Percentiles rank a stretch among this genome's conserved stretches.
phyloP scores from a whole-genome alignment of 352 stramenopile species.

The Globisporangium splendens region DNA sequence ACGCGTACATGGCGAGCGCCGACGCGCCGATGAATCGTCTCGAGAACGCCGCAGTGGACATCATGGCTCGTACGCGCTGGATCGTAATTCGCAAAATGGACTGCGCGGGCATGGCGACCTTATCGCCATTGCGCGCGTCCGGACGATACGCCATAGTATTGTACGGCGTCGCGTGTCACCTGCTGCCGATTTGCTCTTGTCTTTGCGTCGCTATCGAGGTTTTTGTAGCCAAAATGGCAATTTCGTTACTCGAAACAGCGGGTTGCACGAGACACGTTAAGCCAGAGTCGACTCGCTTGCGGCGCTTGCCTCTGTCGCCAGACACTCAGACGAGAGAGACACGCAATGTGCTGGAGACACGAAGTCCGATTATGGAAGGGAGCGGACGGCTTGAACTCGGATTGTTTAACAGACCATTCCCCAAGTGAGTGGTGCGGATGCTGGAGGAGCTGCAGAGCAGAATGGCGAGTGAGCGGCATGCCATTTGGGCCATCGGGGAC shows the following conservation, averaged over 20 bases:
- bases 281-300: not conserved
- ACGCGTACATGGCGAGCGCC: conserved; percentile 35
- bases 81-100: not conserved
- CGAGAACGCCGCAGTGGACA: conserved; percentile 29
- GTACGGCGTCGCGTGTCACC: conserved; percentile 19
- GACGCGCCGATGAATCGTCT: conserved; percentile 31
- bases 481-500: not conserved
- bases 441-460: not conserved
- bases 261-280: not conserved
- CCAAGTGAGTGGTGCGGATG: not conserved
- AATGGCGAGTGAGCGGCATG: not conserved
- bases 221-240: conserved; percentile 8
- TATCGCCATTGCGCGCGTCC: not conserved
- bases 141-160: conserved; percentile 4
- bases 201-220: not conserved
- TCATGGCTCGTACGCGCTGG: conserved; percentile 6
- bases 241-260: conserved; percentile 18
- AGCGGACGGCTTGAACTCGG: not conserved
- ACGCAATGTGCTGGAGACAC: conserved; percentile 25
- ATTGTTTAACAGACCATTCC: not conserved
- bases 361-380: conserved; percentile 7
- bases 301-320: not conserved
- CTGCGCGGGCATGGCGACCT: conserved; percentile 12
- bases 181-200: conserved; percentile 5
- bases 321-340: not conserved